Conservation (phyloP, 2,329 filamentous ascomycete species). For the Phaeosphaeriaceae sp. region DNA sequence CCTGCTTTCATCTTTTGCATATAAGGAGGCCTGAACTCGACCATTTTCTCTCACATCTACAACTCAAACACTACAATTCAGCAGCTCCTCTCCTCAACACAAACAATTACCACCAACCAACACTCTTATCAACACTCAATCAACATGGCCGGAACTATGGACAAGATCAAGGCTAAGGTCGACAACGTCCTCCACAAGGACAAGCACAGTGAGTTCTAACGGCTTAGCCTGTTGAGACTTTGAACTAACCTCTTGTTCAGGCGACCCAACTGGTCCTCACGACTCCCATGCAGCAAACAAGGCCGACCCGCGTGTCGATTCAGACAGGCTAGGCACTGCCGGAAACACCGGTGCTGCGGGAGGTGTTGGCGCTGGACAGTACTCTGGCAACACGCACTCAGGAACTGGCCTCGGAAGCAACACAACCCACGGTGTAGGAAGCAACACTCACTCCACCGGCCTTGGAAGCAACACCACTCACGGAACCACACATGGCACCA, state of each 20-base stretch:
- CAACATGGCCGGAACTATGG: conserved; percentile 39
- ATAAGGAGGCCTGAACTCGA: conserved; percentile 18
- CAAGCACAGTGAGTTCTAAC: conserved; percentile 33
- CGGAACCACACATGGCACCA: conserved; percentile 15
- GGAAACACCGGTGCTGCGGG: conserved; percentile 29
- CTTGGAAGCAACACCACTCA: not conserved
- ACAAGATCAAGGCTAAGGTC: conserved; percentile 50
- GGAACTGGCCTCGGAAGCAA: too few species aligned
- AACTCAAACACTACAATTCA: conserved; percentile 16
- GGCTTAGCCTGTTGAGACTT: too few species aligned
- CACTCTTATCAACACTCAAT: conserved; percentile 10
- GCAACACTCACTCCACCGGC: too few species aligned
- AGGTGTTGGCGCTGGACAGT: conserved; percentile 10
- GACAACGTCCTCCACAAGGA: conserved; percentile 47
- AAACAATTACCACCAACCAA: conserved; percentile 7
- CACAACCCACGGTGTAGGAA: too few species aligned
- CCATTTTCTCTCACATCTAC: conserved; percentile 10
- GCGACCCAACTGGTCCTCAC: conserved; percentile 41
- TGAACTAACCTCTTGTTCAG: conserved; percentile 2
- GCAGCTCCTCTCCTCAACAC: conserved; percentile 7
- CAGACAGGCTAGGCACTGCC: conserved; percentile 24
- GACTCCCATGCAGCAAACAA: conserved; percentile 34
- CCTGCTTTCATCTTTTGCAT: conserved; percentile 15
- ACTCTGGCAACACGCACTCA: conserved; percentile 5
- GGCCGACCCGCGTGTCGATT: conserved; percentile 40